Conservation (phyloP, 257 asterid species). For the Cordia subcordata region DNA sequence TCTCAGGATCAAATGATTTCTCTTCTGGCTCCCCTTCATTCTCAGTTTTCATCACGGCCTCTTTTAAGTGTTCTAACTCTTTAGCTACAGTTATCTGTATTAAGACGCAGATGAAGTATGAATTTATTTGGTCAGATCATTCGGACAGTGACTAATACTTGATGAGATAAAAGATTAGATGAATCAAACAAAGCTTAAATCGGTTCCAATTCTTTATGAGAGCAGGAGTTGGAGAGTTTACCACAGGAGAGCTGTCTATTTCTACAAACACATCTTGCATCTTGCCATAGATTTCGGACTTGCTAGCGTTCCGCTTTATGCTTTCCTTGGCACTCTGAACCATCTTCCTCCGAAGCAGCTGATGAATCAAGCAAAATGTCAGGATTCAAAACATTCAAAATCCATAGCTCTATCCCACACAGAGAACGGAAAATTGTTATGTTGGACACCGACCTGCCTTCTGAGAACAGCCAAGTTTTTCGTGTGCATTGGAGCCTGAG, state of each 20-base stretch:
- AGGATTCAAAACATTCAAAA: neutral
- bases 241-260: constrained; percentile 43
- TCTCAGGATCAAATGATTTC: constrained; percentile 9
- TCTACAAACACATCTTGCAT: constrained; percentile 55
- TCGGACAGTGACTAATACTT: too few relatives aligned
- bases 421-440: too few relatives aligned
- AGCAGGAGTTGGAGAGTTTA: constrained; percentile 13
- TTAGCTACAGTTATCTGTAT: constrained; percentile 31
- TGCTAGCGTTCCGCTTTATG: constrained; percentile 37
- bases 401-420: neutral
- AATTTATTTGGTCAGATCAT: too few relatives aligned
- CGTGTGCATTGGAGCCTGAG: constrained; percentile 70
- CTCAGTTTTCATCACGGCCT: constrained; percentile 39
- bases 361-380: neutral
- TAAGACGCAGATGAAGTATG: neutral
- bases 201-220: too few relatives aligned
- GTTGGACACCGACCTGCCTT: constrained; percentile 27
- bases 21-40: constrained; percentile 35
- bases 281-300: constrained; percentile 48
- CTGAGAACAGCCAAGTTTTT: constrained; percentile 48
- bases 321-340: constrained; percentile 44
- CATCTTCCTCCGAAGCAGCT: constrained; percentile 51
- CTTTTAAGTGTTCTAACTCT: constrained; percentile 48
- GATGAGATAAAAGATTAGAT: too few relatives aligned
- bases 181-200: too few relatives aligned